Percentiles rank a stretch among this genome's conserved stretches.
phyloP scores from a whole-genome alignment of 768 basidiomycete species.

The Tremella mesenterica region DNA sequence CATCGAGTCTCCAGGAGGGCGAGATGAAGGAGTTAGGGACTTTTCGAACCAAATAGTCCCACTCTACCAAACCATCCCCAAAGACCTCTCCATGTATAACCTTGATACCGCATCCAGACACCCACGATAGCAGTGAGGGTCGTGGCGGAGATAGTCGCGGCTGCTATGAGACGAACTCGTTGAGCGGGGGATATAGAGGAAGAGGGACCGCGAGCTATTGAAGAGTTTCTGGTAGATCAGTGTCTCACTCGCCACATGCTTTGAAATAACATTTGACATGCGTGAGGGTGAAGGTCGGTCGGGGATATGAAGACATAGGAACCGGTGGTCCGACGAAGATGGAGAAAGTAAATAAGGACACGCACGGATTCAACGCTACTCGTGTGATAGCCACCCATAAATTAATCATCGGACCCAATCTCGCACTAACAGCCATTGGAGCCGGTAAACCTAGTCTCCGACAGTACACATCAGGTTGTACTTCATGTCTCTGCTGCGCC shows the following conservation, averaged over 20 bases:
- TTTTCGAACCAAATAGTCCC: neutral
- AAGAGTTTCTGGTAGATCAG: conserved; percentile 33
- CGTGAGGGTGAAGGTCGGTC: no score
- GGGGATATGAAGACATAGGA: no score
- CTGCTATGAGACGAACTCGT: conserved; percentile 23
- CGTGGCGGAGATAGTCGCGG: conserved; percentile 17
- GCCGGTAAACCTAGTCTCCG: conserved; percentile 79
- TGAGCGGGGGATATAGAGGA: conserved; percentile 27
- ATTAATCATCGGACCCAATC: conserved; percentile 52
- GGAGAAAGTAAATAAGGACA: neutral
- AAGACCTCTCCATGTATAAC: conserved; percentile 28
- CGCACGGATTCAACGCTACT: conserved; percentile 40
- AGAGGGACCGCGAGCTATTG: conserved; percentile 33
- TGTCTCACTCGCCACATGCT: neutral
- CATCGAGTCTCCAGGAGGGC: no score
- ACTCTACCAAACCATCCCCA: conserved; percentile 24
- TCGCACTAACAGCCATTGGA: conserved; percentile 87
- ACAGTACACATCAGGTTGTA: conserved; percentile 96
- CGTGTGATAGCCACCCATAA: conserved; percentile 40
- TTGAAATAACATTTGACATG: no score
- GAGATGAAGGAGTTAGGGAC: no score
- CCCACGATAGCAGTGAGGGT: conserved; percentile 18
- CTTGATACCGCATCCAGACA: conserved; percentile 37
- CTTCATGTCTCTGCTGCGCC: conserved; percentile 94
- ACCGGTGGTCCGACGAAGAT: neutral